These are phyloP conservation scores for Apiospora koreana DNA, from an alignment of 2,329 filamentous ascomycete genomes.

Conservation along the genomic window DNA sequence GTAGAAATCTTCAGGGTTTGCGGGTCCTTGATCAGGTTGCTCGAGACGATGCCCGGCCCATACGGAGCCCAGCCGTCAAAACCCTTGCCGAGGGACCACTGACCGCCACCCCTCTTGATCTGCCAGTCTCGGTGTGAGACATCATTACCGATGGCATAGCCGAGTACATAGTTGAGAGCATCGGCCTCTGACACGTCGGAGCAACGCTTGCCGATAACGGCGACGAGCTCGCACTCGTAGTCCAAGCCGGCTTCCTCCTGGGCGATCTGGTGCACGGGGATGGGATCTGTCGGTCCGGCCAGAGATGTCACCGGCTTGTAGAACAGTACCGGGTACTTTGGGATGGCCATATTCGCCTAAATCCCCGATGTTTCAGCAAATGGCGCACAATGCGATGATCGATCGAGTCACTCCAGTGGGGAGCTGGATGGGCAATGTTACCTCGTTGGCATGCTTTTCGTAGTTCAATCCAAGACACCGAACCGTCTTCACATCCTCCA, in stretches of 20 bases:
- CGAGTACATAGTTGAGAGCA: conserved; percentile 72
- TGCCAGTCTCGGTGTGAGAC: conserved; percentile 82
- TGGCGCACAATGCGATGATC: not conserved
- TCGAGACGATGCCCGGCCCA: conserved; percentile 69
- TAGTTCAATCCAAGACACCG: conserved; percentile 74
- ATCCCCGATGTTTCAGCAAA: not conserved
- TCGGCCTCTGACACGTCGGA: conserved; percentile 63
- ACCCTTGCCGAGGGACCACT: conserved; percentile 73
- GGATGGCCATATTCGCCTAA: conserved; percentile 65
- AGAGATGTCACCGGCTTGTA: conserved; percentile 71
- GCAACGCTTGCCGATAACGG: conserved; percentile 69
- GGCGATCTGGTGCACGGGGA: conserved; percentile 65
- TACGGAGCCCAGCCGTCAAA: conserved; percentile 77
- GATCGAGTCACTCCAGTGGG: not conserved
- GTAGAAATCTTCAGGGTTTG: conserved; percentile 58
- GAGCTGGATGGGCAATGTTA: conserved; percentile 23
- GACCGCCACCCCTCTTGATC: conserved; percentile 64
- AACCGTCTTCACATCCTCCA: conserved; percentile 64
- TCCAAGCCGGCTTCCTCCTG: conserved; percentile 69
- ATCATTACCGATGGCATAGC: conserved; percentile 76
- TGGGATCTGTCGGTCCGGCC: conserved; percentile 63
- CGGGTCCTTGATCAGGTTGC: conserved; percentile 55
- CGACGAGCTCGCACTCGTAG: conserved; percentile 79
- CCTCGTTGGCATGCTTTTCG: conserved; percentile 69
- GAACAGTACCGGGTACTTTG: conserved; percentile 73